Percentiles rank a stretch among this genome's conserved stretches.
Conservation (phyloP, 805 yeast species). For the Wickerhamomyces chaumierensis region DNA sequence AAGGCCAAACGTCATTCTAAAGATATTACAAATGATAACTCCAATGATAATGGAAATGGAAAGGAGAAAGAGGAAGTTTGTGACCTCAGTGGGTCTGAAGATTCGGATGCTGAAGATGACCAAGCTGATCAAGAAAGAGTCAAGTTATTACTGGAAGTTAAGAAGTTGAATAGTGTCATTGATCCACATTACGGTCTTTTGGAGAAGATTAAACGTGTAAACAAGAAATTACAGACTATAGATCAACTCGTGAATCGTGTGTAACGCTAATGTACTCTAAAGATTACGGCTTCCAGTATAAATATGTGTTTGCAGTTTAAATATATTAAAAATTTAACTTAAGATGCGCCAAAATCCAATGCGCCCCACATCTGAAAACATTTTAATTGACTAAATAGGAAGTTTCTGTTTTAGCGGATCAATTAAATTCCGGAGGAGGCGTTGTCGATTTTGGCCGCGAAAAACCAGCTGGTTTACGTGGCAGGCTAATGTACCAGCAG, state of each 20-base stretch:
- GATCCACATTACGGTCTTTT: slow-evolving; percentile 16
- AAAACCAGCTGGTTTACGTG: too few species aligned
- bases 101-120: neutral
- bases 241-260: slow-evolving; percentile 2
- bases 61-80: too few species aligned
- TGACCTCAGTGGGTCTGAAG: too few species aligned
- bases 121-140: neutral
- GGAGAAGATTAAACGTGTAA: slow-evolving; percentile 8
- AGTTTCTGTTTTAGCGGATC: too few species aligned
- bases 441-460: too few species aligned
- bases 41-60: slow-evolving; percentile 1
- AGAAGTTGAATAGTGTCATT: slow-evolving; percentile 18
- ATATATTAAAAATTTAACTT: neutral
- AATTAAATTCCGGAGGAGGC: too few species aligned
- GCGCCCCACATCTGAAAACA: too few species aligned
- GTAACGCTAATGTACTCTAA: neutral
- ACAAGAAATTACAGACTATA: slow-evolving; percentile 5
- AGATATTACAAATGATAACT: slow-evolving; percentile 2
- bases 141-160: slow-evolving; percentile 14
- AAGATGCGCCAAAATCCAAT: too few species aligned
- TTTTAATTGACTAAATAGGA: slow-evolving; percentile 9
- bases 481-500: neutral
- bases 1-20: neutral
- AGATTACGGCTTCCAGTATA: too few species aligned
- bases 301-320: too few species aligned